Base-by-base conservation (phyloP, 495 filamentous ascomycete genomes). In the Aspergillus ellipticus region DNA sequence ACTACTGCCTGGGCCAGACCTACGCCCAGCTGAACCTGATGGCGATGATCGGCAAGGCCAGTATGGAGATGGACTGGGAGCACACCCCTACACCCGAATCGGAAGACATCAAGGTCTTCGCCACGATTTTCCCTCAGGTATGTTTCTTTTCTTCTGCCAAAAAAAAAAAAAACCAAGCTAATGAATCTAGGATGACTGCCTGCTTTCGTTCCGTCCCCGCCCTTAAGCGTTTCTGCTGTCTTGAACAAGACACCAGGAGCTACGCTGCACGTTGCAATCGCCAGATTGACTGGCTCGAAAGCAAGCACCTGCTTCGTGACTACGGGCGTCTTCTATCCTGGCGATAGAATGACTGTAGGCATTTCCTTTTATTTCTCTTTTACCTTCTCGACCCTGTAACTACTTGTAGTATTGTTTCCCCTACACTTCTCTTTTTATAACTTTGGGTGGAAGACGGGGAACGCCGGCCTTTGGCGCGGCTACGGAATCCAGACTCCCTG, bases 101-200 rank as follows among this genome's bases (percentile, higher is more conserved):
- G 0, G 95, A 98, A 75, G 85, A 95, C 68, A 97, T 98, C 72
- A 92, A 96, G 80, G 93, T 97, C 53, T 98, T 98, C 74, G 94
- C 95, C 9, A 96, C 90, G 21, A 94, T 98, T 55, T 98, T 98
- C 81, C 94, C 94, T 48, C 86, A 88, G 87, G 92, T 96, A 78
- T 72, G 86, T 74, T 45, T 65, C 37, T 17, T 56, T 41, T 15
- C 41, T 28, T 24, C 6, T 15, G 16, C 17, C 1, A 26, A 3
- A 11, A 6, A 5, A 26, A 3, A 11, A 6, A 5, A 29, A 1
- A 48, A 9, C 49, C 4, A 39, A 28, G 53, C 71, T 68, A 65
- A 70, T 48, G 2, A 49, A 17, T 26, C 31, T 29, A 76, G 74
- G 74, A 76, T 52, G 74, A 76, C 50, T 76, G 74, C 53, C 62